Evolutionary conservation across 164 flowering plant genomes (phyloP), one percentile per base, ranked within the genome.

Genomic region (Annona squamosa): DNA sequence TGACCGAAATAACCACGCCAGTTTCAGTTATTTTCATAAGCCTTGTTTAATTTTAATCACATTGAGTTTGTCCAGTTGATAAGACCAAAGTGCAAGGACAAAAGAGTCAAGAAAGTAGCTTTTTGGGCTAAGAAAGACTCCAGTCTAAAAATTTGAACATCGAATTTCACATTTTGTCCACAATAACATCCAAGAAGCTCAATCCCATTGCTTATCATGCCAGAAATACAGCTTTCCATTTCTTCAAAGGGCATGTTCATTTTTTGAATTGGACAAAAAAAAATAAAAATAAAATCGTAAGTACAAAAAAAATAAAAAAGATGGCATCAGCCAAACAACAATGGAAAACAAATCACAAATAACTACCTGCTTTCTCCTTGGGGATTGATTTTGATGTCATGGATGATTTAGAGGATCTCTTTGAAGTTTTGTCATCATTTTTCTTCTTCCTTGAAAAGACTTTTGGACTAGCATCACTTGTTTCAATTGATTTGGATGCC

Each of bases 401-500:
- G 1, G 85, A 75, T 5, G 84, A 63, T 76, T 85, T 87, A 73
- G 85, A 75, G 9, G 84, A 63, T 76, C 84, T 87, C 74, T 86
- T 87, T 9, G 76, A 19, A 0, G 75, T 71, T 57, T 7, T 48
- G n/a, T 67, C 76, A 66, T 77, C 87, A 71, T 64, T 81, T 74
- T 81, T 86, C 85, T 83, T 88, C 86, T 89, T 93, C 82, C 87
- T 87, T 46, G 92, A 86, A 77, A 82, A 85, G 48, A 80, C 84
- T 79, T 77, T 86, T 48, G 93, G 87, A 78, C 83, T 86, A 7
- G 74, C 46, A 71, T 80, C 87, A 68, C 74, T 77, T n/a, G 72
- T 79, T 56, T 82, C 82, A 70, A 78, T 88, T 68, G 47, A 81
- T 81, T 87, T 85, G 3, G 86, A 62, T 26, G 70, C 78, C 73